phyloP scores from a whole-genome alignment of 1,284 basidiomycete genomes.

The Phylloporus sp. region DNA sequence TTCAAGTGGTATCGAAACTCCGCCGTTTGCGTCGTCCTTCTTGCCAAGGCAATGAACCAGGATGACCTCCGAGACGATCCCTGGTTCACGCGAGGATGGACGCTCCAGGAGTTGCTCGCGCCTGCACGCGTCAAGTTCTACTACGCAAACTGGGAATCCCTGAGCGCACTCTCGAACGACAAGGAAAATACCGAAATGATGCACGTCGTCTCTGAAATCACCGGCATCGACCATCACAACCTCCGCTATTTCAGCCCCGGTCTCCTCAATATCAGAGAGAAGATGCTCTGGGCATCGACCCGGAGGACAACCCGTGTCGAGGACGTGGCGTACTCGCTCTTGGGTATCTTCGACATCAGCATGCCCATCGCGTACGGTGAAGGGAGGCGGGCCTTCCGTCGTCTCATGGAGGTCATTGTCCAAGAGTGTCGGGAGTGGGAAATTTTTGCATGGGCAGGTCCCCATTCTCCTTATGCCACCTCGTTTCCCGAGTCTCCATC shows the following conservation, averaged over 20 bases:
- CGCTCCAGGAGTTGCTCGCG: conserved; percentile 28
- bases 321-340: conserved; percentile 27
- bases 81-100: conserved; percentile 21
- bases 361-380: conserved; percentile 30
- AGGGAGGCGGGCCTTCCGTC: conserved; percentile 27
- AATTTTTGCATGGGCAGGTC: conserved; percentile 27
- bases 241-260: conserved; percentile 20
- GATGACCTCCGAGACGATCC: conserved; percentile 11
- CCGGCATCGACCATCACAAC: conserved; percentile 9
- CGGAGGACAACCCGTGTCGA: conserved; percentile 24
- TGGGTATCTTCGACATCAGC: conserved; percentile 29
- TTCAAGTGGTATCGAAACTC: conserved; percentile 27
- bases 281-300: conserved; percentile 27
- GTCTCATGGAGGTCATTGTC: conserved; percentile 29
- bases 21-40: conserved; percentile 19
- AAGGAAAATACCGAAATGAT: conserved; percentile 18
- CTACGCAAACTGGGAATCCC: conserved; percentile 13
- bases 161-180: conserved; percentile 17
- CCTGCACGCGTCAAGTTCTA: conserved; percentile 26
- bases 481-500: conserved; percentile 24
- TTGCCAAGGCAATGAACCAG: conserved; percentile 8
- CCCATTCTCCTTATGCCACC: conserved; percentile 22
- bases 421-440: conserved; percentile 19
- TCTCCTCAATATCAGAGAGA: conserved; percentile 21
- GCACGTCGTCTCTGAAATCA: conserved; percentile 11